These are phyloP conservation scores for Galeopsis tetrahit DNA, from an alignment of 257 asterid genomes.

Conservation along the genomic window DNA sequence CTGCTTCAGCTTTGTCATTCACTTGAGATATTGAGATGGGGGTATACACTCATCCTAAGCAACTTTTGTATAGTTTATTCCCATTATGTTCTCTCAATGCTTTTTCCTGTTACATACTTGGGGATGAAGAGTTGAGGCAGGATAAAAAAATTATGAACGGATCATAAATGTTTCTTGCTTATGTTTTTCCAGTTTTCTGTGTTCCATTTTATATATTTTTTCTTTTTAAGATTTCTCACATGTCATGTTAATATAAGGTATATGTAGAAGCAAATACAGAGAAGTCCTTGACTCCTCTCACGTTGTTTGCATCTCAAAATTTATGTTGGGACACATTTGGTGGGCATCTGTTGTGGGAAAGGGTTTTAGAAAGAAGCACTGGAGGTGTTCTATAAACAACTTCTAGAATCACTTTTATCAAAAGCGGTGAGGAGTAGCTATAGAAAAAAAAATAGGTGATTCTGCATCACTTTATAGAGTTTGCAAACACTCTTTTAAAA, in stretches of 20 bases:
- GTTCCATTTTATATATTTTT: neutral
- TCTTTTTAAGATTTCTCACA: neutral
- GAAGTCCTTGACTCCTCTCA: neutral
- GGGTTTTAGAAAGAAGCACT: neutral
- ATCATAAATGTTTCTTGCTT: neutral
- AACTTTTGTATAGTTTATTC: slow-evolving; percentile 10
- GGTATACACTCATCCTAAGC: slow-evolving; percentile 54
- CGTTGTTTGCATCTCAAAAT: neutral
- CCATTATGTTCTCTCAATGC: slow-evolving; percentile 8
- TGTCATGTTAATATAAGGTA: neutral
- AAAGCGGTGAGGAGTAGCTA: too few relatives aligned
- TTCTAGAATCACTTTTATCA: too few relatives aligned
- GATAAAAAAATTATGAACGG: neutral
- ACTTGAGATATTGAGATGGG: slow-evolving; percentile 93
- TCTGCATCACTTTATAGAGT: too few relatives aligned
- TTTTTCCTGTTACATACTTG: neutral
- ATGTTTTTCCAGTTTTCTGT: neutral
- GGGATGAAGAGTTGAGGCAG: neutral
- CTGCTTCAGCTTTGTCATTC: slow-evolving; percentile 72
- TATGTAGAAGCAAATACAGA: neutral
- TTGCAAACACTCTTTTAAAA: neutral
- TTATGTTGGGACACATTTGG: neutral
- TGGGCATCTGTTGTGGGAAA: neutral
- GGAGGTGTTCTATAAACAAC: neutral
- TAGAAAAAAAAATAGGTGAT: too few relatives aligned